These are phyloP conservation scores for Fraxinus dipetala DNA, from an alignment of 305 asterid genomes.

Conservation along the genomic window DNA sequence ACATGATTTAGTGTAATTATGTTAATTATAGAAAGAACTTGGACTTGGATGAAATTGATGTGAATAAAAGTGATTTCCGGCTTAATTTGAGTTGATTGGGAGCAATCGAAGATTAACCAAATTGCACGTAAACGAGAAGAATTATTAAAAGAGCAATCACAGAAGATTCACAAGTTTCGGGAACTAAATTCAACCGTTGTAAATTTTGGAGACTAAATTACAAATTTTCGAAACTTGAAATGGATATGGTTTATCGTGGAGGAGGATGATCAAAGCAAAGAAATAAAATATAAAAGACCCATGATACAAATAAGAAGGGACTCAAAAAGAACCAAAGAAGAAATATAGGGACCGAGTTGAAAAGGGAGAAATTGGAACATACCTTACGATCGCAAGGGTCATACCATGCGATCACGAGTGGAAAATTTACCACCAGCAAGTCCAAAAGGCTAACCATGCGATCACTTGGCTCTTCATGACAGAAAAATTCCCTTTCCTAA, in stretches of 20 bases:
- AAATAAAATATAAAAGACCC: neutral
- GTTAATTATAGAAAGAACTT: neutral
- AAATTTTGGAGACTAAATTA: neutral
- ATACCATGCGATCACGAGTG: no score
- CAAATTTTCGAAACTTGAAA: neutral
- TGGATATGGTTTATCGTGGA: neutral
- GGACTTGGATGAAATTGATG: no score
- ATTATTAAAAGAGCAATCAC: neutral
- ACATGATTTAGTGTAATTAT: neutral
- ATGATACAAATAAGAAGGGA: neutral
- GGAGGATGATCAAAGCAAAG: neutral
- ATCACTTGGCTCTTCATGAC: no score
- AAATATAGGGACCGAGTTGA: no score
- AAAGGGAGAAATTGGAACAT: no score
- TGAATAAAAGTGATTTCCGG: neutral
- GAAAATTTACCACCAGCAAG: no score
- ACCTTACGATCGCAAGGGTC: no score
- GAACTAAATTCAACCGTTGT: neutral
- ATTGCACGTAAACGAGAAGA: neutral
- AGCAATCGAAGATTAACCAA: neutral
- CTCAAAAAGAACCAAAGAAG: neutral
- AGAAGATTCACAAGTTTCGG: neutral
- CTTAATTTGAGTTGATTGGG: neutral
- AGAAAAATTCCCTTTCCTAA: no score
- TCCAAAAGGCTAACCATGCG: no score